These are phyloP conservation scores for Fusarium sp. DNA, from an alignment of 2,329 filamentous ascomycete species.

Conservation along the genomic window DNA sequence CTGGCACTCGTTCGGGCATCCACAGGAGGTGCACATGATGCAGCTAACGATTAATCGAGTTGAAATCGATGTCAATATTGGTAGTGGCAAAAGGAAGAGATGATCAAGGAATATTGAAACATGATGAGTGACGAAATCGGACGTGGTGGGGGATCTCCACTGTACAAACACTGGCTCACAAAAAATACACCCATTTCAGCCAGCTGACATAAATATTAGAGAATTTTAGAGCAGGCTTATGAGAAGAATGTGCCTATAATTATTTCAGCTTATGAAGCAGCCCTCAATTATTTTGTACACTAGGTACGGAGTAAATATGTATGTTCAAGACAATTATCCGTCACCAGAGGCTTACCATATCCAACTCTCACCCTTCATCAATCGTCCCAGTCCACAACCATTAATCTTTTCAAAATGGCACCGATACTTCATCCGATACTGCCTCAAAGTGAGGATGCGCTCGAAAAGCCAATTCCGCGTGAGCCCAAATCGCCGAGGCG, in stretches of 20 bases:
- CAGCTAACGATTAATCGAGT: background rate
- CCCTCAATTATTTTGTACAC: background rate
- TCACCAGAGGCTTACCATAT: background rate
- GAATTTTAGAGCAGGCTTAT: background rate
- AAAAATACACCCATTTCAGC: background rate
- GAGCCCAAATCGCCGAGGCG: constrained; percentile 57
- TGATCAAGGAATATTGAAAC: background rate
- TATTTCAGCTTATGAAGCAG: background rate
- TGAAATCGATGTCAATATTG: background rate
- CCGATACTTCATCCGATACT: constrained; percentile 30
- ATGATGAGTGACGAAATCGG: constrained; percentile 1
- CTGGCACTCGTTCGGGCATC: background rate
- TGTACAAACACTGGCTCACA: background rate
- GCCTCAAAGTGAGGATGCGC: constrained; percentile 6
- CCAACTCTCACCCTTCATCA: background rate
- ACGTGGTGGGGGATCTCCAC: background rate
- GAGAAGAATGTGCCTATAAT: background rate
- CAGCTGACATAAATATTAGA: background rate
- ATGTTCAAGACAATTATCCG: background rate
- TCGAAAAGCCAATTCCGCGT: constrained; percentile 58
- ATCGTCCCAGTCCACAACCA: background rate
- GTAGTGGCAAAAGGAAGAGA: background rate
- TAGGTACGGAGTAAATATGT: background rate
- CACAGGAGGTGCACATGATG: background rate
- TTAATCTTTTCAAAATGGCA: constrained; percentile 17